Percentiles rank a stretch among this genome's conserved stretches.
These are phyloP conservation scores for Lasiodiplodia citricola DNA, from an alignment of 2,329 filamentous ascomycete species.

Conservation along the genomic window DNA sequence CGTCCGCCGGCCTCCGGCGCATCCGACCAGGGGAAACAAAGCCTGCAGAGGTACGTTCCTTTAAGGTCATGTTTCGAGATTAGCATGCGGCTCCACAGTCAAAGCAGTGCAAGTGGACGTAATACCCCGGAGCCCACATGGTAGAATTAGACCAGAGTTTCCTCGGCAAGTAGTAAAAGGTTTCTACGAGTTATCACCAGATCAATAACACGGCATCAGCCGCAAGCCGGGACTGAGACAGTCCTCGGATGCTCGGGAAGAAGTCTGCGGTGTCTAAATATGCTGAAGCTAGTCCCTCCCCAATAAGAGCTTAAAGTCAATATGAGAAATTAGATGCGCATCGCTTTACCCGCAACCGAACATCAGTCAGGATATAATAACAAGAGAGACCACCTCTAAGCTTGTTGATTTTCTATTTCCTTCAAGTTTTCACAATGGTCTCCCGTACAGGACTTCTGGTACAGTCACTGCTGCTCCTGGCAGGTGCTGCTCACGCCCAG, in stretches of 20 bases:
- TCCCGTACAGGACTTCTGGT: not conserved
- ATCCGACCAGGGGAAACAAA: not conserved
- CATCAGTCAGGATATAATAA: not conserved
- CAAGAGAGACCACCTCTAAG: not conserved
- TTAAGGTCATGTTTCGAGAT: too few species aligned
- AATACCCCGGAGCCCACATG: too few species aligned
- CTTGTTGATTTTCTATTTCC: not conserved
- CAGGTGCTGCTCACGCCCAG: not conserved
- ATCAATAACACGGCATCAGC: too few species aligned
- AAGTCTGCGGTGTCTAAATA: too few species aligned
- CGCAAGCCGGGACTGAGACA: too few species aligned
- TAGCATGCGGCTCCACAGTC: too few species aligned
- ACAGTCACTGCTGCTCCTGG: not conserved
- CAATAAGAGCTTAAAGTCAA: not conserved
- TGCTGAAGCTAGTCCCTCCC: not conserved
- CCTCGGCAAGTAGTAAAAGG: too few species aligned
- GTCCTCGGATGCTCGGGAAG: too few species aligned
- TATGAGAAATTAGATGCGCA: not conserved
- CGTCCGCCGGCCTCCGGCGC: not conserved
- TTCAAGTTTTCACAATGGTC: not conserved
- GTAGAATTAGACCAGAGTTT: too few species aligned
- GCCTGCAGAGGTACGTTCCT: too few species aligned
- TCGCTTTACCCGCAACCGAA: not conserved
- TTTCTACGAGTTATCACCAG: too few species aligned
- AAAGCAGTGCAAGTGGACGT: too few species aligned